Conservation (phyloP, 257 asterid genomes). For the Ilex asprella region DNA sequence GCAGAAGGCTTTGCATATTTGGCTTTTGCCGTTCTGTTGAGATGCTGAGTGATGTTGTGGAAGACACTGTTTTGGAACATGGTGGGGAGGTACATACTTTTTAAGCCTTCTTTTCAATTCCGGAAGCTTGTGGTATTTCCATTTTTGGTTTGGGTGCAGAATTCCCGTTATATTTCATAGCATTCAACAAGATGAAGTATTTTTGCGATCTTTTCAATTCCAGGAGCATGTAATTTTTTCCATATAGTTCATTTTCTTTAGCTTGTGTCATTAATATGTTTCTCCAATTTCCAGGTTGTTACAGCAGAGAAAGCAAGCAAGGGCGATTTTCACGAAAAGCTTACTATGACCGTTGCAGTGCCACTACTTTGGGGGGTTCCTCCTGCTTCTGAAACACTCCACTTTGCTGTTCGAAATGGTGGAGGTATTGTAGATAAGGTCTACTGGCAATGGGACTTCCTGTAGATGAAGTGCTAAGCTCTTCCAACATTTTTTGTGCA, state of each 20-base stretch:
- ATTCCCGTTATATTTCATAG: too few relatives aligned
- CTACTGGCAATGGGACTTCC: slow-evolving; percentile 95
- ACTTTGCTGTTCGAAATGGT: slow-evolving; percentile 81
- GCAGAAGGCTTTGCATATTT: slow-evolving; percentile 85
- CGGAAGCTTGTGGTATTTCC: too few relatives aligned
- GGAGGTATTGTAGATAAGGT: slow-evolving; percentile 97
- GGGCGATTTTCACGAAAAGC: slow-evolving; percentile 81
- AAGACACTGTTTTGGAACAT: slow-evolving; percentile 92
- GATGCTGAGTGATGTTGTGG: slow-evolving; percentile 98
- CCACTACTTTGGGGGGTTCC: slow-evolving; percentile 99
- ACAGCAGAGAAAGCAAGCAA: slow-evolving; percentile 70
- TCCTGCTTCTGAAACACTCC: slow-evolving; percentile 97
- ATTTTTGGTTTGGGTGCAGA: too few relatives aligned
- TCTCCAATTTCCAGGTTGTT: slow-evolving; percentile 52
- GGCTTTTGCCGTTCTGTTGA: slow-evolving; percentile 97
- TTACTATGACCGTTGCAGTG: slow-evolving; percentile 91
- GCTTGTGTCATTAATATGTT: background rate
- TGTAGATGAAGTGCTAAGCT: slow-evolving; percentile 30
- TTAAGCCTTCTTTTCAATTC: too few relatives aligned
- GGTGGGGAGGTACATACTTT: slow-evolving; percentile 85
- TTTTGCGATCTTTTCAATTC: too few relatives aligned
- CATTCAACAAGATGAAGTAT: too few relatives aligned
- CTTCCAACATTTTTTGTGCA: slow-evolving; percentile 33
- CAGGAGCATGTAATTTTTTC: too few relatives aligned
- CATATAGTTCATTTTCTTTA: too few relatives aligned